phyloP scores from a whole-genome alignment of 1,284 basidiomycete species.

The Rhodotorula sp. region DNA sequence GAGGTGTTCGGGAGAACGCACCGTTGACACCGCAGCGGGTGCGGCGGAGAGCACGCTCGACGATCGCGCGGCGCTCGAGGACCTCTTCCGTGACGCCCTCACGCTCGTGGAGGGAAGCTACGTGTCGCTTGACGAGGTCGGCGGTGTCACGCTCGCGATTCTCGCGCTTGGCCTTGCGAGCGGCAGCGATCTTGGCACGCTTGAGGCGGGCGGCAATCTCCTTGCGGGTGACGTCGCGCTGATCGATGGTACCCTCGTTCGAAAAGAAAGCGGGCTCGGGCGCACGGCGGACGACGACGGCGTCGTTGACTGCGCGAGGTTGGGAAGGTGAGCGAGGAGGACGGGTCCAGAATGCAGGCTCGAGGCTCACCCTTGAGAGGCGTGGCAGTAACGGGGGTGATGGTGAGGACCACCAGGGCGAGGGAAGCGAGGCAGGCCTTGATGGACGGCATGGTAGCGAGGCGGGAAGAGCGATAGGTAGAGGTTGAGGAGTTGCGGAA shows the following conservation, averaged over 20 bases:
- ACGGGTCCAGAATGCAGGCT: background rate
- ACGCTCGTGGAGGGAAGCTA: background rate
- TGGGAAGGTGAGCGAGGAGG: background rate
- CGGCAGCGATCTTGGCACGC: slow-evolving; percentile 14
- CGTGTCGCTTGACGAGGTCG: slow-evolving; percentile 15
- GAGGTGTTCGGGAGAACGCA: too few species aligned
- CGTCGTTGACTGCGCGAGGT: background rate
- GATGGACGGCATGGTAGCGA: slow-evolving; percentile 19
- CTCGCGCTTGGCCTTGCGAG: slow-evolving; percentile 14
- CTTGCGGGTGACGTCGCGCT: slow-evolving; percentile 19
- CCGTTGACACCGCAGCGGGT: slow-evolving; percentile 9
- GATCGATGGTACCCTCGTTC: slow-evolving; percentile 14
- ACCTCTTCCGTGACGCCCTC: slow-evolving; percentile 11
- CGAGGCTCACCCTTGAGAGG: slow-evolving; percentile 10
- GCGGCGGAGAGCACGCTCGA: slow-evolving; percentile 4
- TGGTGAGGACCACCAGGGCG: slow-evolving; percentile 16
- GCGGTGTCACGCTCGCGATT: background rate
- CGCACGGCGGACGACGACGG: slow-evolving; percentile 7
- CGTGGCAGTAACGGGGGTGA: slow-evolving; percentile 11
- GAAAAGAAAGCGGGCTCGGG: slow-evolving; percentile 12
- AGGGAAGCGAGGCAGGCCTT: slow-evolving; percentile 19
- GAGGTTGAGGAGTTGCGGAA: background rate
- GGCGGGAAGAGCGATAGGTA: background rate
- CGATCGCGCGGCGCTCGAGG: slow-evolving; percentile 13
- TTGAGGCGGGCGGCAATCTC: slow-evolving; percentile 17